phyloP scores from a whole-genome alignment of 805 yeast genomes.

The Myxozyma melibiosi region DNA sequence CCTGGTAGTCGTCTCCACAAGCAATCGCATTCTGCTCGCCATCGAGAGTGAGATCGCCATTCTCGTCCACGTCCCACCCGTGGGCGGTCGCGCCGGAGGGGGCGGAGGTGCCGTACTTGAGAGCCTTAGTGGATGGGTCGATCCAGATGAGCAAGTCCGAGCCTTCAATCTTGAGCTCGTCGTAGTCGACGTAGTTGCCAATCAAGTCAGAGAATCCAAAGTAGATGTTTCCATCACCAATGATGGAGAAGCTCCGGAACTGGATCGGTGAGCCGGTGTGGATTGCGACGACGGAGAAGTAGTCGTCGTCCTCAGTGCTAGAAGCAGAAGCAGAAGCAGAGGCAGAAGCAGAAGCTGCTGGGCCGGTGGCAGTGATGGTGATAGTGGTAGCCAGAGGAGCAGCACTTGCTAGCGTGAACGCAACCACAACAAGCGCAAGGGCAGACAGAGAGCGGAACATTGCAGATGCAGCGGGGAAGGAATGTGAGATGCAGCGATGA shows the following conservation, averaged over 20 bases:
- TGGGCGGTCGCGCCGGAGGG: not conserved
- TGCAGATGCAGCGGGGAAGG: no score
- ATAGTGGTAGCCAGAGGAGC: slow-evolving; percentile 11
- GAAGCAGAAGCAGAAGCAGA: not conserved
- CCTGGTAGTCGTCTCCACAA: slow-evolving; percentile 17
- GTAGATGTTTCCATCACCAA: slow-evolving; percentile 18
- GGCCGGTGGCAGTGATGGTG: slow-evolving; percentile 15
- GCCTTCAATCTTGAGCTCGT: slow-evolving; percentile 7
- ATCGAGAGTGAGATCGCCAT: slow-evolving; percentile 6
- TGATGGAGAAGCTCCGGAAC: slow-evolving; percentile 3
- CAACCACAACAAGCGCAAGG: no score
- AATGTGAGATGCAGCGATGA: no score
- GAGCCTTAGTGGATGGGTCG: slow-evolving; percentile 13
- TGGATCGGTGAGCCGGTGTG: slow-evolving; percentile 24
- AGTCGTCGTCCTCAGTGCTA: not conserved
- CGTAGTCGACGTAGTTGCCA: slow-evolving; percentile 6
- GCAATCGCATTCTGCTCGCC: slow-evolving; percentile 16
- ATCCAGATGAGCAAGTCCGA: slow-evolving; percentile 10
- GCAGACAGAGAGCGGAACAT: no score
- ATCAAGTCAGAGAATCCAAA: not conserved
- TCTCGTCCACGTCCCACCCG: slow-evolving; percentile 12
- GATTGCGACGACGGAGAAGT: slow-evolving; percentile 17
- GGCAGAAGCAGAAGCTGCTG: slow-evolving; percentile 7
- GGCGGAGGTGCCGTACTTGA: slow-evolving; percentile 6
- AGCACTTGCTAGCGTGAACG: no score